These are phyloP conservation scores for Sphenostylis stenocarpa DNA, from an alignment of 306 rosid species.

Conservation along the genomic window DNA sequence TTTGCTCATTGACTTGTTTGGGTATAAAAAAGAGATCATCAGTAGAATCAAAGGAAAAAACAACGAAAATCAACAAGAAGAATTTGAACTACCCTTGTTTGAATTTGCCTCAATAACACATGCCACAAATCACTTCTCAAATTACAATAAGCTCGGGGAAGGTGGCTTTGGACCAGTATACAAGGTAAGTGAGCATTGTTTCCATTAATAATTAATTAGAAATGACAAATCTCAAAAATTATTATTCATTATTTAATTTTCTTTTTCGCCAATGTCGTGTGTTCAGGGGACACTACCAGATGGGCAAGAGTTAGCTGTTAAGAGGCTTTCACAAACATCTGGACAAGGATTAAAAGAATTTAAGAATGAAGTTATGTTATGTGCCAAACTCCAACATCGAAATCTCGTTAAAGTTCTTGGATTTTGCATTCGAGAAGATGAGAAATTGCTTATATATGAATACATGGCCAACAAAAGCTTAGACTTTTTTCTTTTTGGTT, in stretches of 20 bases:
- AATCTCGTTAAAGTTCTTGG: constrained; percentile 22
- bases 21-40: not conserved
- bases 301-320: constrained; percentile 24
- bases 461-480: constrained; percentile 12
- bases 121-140: constrained; percentile 31
- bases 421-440: not conserved
- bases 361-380: not conserved
- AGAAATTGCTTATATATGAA: not conserved
- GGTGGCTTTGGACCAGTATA: constrained; percentile 36
- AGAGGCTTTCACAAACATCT: constrained; percentile 29
- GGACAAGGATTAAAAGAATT: constrained; percentile 19
- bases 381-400: constrained; percentile 11
- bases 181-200: constrained; percentile 22
- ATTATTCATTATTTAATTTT: no score
- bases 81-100: constrained; percentile 30
- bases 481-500: not conserved
- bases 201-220: no score
- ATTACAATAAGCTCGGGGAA: constrained; percentile 20
- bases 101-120: constrained; percentile 3
- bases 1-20: not conserved
- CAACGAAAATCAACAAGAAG: not conserved
- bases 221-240: no score
- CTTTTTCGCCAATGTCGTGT: not conserved
- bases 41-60: not conserved
- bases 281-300: not conserved